Evolutionary conservation across 2,329 filamentous ascomycete species (phyloP), one percentile per base, ranked within the genome.

Genomic region (Neoarthrinium moseri): DNA sequence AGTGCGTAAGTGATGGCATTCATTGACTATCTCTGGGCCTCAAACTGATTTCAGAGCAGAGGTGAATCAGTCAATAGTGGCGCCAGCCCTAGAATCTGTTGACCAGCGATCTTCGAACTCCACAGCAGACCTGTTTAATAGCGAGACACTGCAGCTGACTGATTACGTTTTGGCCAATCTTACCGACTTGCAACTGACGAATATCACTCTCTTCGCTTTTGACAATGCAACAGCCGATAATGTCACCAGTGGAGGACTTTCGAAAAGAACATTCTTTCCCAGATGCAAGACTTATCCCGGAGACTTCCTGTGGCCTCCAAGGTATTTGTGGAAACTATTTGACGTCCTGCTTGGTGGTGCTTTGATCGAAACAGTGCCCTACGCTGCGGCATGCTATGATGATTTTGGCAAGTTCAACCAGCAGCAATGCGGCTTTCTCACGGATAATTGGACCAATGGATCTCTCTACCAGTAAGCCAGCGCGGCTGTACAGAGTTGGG

Each of bases 281-380:
- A 17, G 49, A 22, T 69, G 66, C 55, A 69, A 68, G 45, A 59
- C 56, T 0, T 65, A 62, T 15, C 65, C 65, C 2, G 63, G 62
- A 4, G 65, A 69, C 6, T 12, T 33, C 3, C 34, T 55, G 1
- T 69, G 62, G 57, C 66, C 66, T 0, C 51, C 41, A 3, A 33
- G 44, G 1, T 11, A 48, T 3, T 47, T 59, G 1, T 69, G 66
- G 66, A 51, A 55, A 7, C 42, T 69, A 3, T 63, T 72, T n/a
- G 48, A 71, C 40, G 41, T 64, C 15, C 56, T 71, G 12, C 49
- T 69, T 47, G 68, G 64, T 39, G 39, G 61, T 35, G 21, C 57
- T 50, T 37, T 68, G 33, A 60, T 62, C 37, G 55, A 66, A 47
- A 58, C 63, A 3, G 46, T 60, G 1, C 65, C 64, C 1, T 51